These are phyloP conservation scores for Ophiostoma ulmi DNA, from an alignment of 2,329 filamentous ascomycete species.

Conservation along the genomic window DNA sequence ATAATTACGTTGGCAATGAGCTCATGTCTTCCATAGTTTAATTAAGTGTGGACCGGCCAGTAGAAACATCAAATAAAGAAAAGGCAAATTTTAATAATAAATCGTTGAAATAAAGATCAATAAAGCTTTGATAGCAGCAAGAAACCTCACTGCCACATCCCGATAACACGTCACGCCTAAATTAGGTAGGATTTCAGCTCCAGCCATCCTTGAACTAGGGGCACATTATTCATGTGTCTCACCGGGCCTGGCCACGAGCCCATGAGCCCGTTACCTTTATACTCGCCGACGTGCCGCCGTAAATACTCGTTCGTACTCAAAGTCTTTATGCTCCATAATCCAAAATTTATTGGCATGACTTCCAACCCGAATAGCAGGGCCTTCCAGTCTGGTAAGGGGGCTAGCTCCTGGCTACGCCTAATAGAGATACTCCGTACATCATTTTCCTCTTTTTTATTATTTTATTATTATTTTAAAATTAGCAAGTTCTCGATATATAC, in stretches of 20 bases:
- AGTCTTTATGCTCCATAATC: no score
- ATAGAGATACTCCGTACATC: background rate
- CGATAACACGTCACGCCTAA: background rate
- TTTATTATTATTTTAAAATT: no score
- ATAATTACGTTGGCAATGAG: background rate
- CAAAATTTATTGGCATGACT: background rate
- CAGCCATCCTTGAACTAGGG: background rate
- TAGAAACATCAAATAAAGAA: background rate
- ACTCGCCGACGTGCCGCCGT: constrained; percentile 19
- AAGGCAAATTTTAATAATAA: background rate
- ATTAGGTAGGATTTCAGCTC: background rate
- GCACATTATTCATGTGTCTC: constrained; percentile 12
- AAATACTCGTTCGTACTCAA: background rate
- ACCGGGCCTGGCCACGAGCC: background rate
- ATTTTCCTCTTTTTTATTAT: no score
- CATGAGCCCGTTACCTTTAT: background rate
- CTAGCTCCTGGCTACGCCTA: background rate
- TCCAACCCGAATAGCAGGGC: background rate
- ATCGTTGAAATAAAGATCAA: background rate
- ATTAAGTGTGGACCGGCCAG: background rate
- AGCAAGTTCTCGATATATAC: background rate
- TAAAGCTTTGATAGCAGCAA: background rate
- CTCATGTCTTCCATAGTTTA: background rate
- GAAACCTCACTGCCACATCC: background rate
- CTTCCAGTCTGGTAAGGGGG: background rate